phyloP scores from a whole-genome alignment of 2,329 filamentous ascomycete genomes.

The Zymoseptoria crescenta region DNA sequence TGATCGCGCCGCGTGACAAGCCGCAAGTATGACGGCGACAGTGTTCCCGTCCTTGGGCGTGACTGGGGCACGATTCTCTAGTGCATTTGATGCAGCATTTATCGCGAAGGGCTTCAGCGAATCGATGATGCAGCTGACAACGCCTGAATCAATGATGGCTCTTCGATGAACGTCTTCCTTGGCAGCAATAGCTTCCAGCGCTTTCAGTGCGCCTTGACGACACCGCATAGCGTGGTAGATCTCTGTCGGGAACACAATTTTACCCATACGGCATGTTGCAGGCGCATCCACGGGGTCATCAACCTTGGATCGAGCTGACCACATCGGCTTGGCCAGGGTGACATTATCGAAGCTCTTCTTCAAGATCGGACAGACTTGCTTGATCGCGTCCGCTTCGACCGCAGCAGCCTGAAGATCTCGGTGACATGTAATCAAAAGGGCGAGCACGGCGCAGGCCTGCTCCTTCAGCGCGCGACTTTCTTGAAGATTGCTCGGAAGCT shows the following conservation, averaged over 20 bases:
- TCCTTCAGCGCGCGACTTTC: slow-evolving; percentile 52
- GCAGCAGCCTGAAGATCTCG: slow-evolving; percentile 74
- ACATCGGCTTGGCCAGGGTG: slow-evolving; percentile 44
- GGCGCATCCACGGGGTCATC: slow-evolving; percentile 12
- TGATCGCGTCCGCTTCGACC: slow-evolving; percentile 59
- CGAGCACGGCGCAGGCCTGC: slow-evolving; percentile 66
- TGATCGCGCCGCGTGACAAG: slow-evolving; percentile 72
- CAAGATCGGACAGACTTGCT: slow-evolving; percentile 54
- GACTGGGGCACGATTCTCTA: slow-evolving; percentile 27
- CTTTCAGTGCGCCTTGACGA: slow-evolving; percentile 67
- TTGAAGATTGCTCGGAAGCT: slow-evolving; percentile 15
- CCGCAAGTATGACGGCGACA: slow-evolving; percentile 69
- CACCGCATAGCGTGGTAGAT: slow-evolving; percentile 63
- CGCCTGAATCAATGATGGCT: slow-evolving; percentile 70
- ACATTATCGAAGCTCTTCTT: slow-evolving; percentile 59
- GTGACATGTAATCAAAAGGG: slow-evolving; percentile 70
- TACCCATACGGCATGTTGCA: slow-evolving; percentile 45
- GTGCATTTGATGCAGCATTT: slow-evolving; percentile 20
- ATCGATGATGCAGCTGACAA: slow-evolving; percentile 73
- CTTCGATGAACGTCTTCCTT: slow-evolving; percentile 81
- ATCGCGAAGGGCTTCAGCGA: slow-evolving; percentile 58
- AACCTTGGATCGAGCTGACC: slow-evolving; percentile 40
- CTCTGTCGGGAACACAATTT: slow-evolving; percentile 54
- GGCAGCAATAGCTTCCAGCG: slow-evolving; percentile 71
- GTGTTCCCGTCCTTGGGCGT: slow-evolving; percentile 64